These are phyloP conservation scores for Corymbia maculata DNA, from an alignment of 345 rosid species.

Conservation along the genomic window DNA sequence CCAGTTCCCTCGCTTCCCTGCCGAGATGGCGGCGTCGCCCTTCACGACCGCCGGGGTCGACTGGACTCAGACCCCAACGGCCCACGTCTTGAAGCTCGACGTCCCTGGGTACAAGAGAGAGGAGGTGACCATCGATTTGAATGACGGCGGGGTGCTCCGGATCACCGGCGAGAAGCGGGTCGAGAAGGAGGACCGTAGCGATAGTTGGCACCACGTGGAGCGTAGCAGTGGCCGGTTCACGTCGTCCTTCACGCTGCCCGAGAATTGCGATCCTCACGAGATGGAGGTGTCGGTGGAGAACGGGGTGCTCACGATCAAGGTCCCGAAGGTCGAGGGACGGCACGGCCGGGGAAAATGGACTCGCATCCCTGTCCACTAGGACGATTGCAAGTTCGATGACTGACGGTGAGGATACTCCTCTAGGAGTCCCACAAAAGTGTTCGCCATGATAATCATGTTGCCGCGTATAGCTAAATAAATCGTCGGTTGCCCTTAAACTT, in stretches of 20 bases:
- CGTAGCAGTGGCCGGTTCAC: slow-evolving; percentile 8
- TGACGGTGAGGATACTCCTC: neutral
- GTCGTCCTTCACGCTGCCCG: slow-evolving; percentile 18
- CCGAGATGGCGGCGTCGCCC: neutral
- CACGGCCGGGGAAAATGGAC: neutral
- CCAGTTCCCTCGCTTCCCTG: neutral
- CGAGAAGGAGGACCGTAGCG: slow-evolving; percentile 11
- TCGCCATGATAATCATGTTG: neutral
- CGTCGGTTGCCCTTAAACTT: neutral
- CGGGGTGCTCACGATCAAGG: slow-evolving; percentile 20
- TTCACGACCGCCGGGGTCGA: slow-evolving; percentile 1
- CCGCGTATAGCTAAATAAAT: neutral
- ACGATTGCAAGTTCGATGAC: neutral
- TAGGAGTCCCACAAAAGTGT: neutral
- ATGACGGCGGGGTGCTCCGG: slow-evolving; percentile 13
- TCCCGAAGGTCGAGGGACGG: slow-evolving; percentile 8
- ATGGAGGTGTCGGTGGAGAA: slow-evolving; percentile 13
- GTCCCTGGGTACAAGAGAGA: slow-evolving; percentile 19
- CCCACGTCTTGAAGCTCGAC: slow-evolving; percentile 10
- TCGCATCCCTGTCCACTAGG: neutral
- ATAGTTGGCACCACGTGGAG: slow-evolving; percentile 14
- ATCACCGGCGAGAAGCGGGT: slow-evolving; percentile 16
- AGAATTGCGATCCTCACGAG: slow-evolving; percentile 4
- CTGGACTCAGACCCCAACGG: slow-evolving; percentile 23
- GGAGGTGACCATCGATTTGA: slow-evolving; percentile 28